Evolutionary conservation across 257 asterid genomes (phyloP), one percentile per base, ranked within the genome.

Genomic region (Lithospermum erythrorhizon): DNA sequence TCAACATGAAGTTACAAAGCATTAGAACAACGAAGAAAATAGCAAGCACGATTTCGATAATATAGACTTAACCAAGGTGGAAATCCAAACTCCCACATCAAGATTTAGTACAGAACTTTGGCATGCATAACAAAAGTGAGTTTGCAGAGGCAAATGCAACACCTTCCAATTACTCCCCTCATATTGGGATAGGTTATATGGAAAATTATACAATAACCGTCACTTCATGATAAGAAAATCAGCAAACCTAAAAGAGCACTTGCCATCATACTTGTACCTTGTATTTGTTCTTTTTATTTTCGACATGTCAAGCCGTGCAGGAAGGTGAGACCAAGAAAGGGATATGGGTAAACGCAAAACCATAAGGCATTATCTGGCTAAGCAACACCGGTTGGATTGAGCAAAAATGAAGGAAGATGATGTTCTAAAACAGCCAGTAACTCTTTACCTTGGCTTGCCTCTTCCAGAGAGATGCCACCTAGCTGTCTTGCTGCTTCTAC

Each of bases 371-470:
- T 59, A 58, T 65, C 64, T 66, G 65, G 53, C 76, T 70, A 72
- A 58, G 72, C 80, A 70, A 52, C 74, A 68, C 64, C 74, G 25
- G 73, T 57, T 53, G 68, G 68, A 54, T 73, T 65, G 64, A 84
- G 72, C 80, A 86, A 84, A 86, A 91, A 86, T 30, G 87, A 73
- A 59, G 96, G 94, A 61, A 91, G 85, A 73, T 84, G 77, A 73
- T 78, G 96, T 78, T 91, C 96, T 68, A 91, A 65, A 27, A 86
- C 87, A 2, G 86, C 86, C 78, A 88, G 62, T 14, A 91, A 73
- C 84, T 88, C 94, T 54, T 59, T 70, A 60, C 77, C 83, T 55
- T 82, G 85, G 64, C 76, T 86, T 4, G 86, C 77, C 77, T 71
- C 90, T 21, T 73, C 84, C 16, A 88, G 58, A 51, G 73, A 75